These are phyloP conservation scores for Elsinoe ampelina DNA, from an alignment of 2,329 filamentous ascomycete species.

Conservation along the genomic window DNA sequence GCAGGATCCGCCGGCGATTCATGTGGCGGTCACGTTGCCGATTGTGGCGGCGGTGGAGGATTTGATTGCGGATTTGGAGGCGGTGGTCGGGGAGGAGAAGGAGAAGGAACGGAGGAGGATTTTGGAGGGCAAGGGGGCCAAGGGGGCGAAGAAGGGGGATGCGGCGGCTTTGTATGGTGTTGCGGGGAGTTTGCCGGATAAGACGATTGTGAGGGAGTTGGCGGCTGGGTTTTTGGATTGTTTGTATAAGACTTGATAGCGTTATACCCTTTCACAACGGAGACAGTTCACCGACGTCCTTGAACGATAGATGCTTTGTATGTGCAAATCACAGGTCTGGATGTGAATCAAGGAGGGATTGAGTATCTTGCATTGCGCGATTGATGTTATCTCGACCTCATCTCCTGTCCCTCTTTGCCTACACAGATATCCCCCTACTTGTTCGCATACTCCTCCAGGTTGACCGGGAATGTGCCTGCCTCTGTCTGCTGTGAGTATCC, in stretches of 20 bases:
- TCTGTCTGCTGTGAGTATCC: constrained; percentile 29
- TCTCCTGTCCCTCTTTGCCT: neutral
- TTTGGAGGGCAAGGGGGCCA: constrained; percentile 56
- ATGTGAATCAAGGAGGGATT: too few relatives aligned
- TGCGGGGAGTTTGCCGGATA: constrained; percentile 88
- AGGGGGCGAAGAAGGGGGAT: constrained; percentile 57
- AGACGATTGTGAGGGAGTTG: constrained; percentile 84
- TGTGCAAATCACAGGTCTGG: neutral
- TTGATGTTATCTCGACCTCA: too few relatives aligned
- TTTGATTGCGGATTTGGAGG: constrained; percentile 60
- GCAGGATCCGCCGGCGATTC: constrained; percentile 83
- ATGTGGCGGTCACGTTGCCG: constrained; percentile 86
- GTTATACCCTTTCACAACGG: neutral
- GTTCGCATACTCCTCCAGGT: constrained; percentile 35
- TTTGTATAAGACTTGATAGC: constrained; percentile 66
- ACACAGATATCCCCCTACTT: neutral
- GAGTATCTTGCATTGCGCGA: neutral
- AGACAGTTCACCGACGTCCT: neutral
- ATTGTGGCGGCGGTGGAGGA: constrained; percentile 72
- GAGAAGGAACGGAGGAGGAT: constrained; percentile 69
- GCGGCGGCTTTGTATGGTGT: constrained; percentile 88
- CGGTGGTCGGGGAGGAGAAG: constrained; percentile 57
- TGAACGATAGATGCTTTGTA: neutral
- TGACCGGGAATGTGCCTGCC: constrained; percentile 47
- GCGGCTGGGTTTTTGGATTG: constrained; percentile 88